Evolutionary conservation across 192 early-diverging fungal genomes (phyloP), one percentile per base, ranked within the genome.

Genomic region (Coemansia sp.): DNA sequence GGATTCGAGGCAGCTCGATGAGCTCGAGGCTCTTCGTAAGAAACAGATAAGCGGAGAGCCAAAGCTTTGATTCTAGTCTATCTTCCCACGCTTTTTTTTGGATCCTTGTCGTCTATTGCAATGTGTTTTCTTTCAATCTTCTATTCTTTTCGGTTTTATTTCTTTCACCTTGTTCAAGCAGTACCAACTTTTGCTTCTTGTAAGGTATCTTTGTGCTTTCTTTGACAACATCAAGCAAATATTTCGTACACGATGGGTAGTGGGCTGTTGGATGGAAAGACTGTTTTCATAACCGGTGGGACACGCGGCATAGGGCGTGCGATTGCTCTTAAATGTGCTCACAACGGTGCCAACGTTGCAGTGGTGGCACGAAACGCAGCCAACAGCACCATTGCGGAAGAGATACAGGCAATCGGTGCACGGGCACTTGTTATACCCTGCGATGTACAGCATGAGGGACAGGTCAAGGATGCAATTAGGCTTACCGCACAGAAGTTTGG

Each of bases 361-460:
- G 73, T 92, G 45, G 83, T 82, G 14, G 88, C 87, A 25, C 87
- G 90, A 60, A 86, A 83, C 13, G 82, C 75, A 5, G 82, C 66
- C 14, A 71, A 66, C 40, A 73, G 84, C 69, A 84, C 86, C 9
- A 83, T 90, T 32, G 86, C 85, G 0, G 68, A 84, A 29, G 88
- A 88, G 67, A 87, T 93, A 58, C 85, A 83, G 36, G 83, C 77
- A 17, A 79, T 79, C n/a, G 90, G 91, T 34, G 89, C 88, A 36
- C 83, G 80, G 20, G 87, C 86, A 2, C 74, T 93, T 13, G 87
- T 88, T 0, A 62, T 93, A 43, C 22, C 84, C 23, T 93, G 92
- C 73, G 92, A 93, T 63, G 86, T 93, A 48, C 86, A 86, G 34
- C 76, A 81, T 62, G 92, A 92, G 65, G 84, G 83, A 3, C 87